These are phyloP conservation scores for Pyrenula massariospora DNA, from an alignment of 495 filamentous ascomycete species.

Conservation along the genomic window DNA sequence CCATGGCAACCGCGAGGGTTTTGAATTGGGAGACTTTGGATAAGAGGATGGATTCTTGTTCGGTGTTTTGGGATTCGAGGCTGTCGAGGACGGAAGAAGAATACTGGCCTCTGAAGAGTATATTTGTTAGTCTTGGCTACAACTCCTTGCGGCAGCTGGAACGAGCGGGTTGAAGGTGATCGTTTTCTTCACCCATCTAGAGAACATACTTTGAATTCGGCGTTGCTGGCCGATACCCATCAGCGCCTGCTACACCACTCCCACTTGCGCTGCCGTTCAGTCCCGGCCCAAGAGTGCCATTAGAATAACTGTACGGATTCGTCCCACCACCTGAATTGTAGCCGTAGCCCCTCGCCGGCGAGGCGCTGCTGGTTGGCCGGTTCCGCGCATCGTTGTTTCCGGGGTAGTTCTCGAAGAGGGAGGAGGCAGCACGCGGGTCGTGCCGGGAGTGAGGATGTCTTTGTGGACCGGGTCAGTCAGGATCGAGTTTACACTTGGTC, in stretches of 20 bases:
- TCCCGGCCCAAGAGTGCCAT: constrained; percentile 3
- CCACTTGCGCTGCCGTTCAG: constrained; percentile 17
- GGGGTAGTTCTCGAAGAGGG: constrained; percentile 80
- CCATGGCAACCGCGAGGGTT: constrained; percentile 84
- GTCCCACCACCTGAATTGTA: constrained; percentile 41
- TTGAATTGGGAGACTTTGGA: constrained; percentile 89
- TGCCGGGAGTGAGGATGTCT: constrained; percentile 52
- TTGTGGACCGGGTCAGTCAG: not conserved
- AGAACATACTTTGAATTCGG: constrained; percentile 73
- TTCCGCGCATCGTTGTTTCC: constrained; percentile 38
- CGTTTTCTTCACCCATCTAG: too few relatives aligned
- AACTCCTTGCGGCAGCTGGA: not conserved
- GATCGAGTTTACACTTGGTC: not conserved
- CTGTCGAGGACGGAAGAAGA: constrained; percentile 85
- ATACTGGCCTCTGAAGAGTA: constrained; percentile 65
- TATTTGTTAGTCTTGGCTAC: not conserved
- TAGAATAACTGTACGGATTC: constrained; percentile 5
- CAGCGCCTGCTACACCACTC: constrained; percentile 11
- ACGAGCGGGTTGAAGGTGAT: not conserved
- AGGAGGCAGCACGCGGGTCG: constrained; percentile 65
- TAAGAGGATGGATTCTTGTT: constrained; percentile 46
- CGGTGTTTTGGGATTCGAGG: constrained; percentile 90
- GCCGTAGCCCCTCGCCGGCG: constrained; percentile 39
- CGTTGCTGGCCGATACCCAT: constrained; percentile 54
- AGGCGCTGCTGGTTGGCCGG: constrained; percentile 33